phyloP scores from a whole-genome alignment of 2,329 filamentous ascomycete genomes.

The Macrophomina phaseolina region DNA sequence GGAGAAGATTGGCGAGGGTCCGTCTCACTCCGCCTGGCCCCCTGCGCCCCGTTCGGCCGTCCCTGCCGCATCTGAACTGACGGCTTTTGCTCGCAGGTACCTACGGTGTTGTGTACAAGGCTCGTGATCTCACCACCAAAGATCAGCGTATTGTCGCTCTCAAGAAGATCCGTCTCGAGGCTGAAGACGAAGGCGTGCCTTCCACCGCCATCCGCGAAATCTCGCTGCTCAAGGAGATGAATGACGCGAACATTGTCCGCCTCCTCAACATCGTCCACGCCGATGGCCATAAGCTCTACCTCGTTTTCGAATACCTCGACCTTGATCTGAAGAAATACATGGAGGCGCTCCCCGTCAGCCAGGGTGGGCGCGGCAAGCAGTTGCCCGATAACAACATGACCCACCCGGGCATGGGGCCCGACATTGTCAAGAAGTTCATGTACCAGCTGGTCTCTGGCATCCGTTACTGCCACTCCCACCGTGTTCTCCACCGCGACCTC shows the following conservation, averaged over 20 bases:
- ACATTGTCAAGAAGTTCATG: constrained; percentile 93
- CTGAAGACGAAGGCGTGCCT: constrained; percentile 92
- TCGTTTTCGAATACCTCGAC: constrained; percentile 91
- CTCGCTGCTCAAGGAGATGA: constrained; percentile 92
- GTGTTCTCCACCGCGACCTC: constrained; percentile 84
- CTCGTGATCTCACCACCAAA: constrained; percentile 79
- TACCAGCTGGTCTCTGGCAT: constrained; percentile 83
- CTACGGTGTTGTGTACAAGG: constrained; percentile 95
- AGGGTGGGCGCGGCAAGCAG: constrained; percentile 84
- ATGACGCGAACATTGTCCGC: constrained; percentile 85
- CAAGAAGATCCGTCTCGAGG: constrained; percentile 95
- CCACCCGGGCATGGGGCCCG: constrained; percentile 74
- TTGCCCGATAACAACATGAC: constrained; percentile 76
- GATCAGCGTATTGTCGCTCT: constrained; percentile 84
- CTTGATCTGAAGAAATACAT: constrained; percentile 95
- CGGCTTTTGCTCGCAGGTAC: constrained; percentile 65
- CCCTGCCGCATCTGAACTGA: background rate
- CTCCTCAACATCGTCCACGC: constrained; percentile 92
- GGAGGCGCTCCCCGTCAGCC: constrained; percentile 83
- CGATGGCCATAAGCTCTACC: constrained; percentile 92
- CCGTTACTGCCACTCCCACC: constrained; percentile 86
- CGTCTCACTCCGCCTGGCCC: constrained; percentile 22
- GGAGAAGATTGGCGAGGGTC: constrained; percentile 96
- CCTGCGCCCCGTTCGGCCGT: background rate
- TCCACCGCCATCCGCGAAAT: constrained; percentile 94